A percentile compares a stretch with the other conserved stretches of the same genome.
Evolutionary conservation across 192 early-diverging fungal genomes (phyloP).

Genomic region (Entomortierella parvispora): DNA sequence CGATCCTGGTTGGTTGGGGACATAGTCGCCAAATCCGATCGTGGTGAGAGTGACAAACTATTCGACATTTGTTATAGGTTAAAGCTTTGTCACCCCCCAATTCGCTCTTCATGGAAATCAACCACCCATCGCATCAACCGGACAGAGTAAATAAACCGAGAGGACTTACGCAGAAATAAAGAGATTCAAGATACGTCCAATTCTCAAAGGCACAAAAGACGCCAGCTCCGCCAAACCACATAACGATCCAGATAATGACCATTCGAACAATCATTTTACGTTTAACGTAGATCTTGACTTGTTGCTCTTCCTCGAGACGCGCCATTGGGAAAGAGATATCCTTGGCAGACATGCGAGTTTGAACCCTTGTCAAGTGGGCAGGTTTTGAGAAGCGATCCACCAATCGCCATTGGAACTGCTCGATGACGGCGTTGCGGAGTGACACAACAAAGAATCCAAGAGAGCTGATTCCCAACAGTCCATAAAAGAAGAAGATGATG

Average conservation of each 20-base stretch:
- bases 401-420: slow-evolving; percentile 49
- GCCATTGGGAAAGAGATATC: slow-evolving; percentile 40
- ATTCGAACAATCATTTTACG: slow-evolving; percentile 44
- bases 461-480: slow-evolving; percentile 36
- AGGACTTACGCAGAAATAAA: slow-evolving; percentile 45
- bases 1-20: slow-evolving; percentile 36
- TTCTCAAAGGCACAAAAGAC: slow-evolving; percentile 33
- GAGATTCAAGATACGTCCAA: slow-evolving; percentile 38
- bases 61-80: neutral
- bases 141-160: neutral
- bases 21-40: slow-evolving; percentile 47
- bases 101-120: slow-evolving; percentile 35
- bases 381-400: slow-evolving; percentile 36
- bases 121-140: slow-evolving; percentile 5
- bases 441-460: slow-evolving; percentile 51
- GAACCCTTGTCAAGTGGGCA: slow-evolving; percentile 44
- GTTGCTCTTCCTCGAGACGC: slow-evolving; percentile 36
- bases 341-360: slow-evolving; percentile 52
- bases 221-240: slow-evolving; percentile 50
- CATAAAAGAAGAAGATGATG: slow-evolving; percentile 43
- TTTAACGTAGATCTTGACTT: slow-evolving; percentile 38
- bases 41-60: slow-evolving; percentile 48
- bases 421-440: slow-evolving; percentile 47
- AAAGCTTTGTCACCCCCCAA: no score
- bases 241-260: slow-evolving; percentile 36